Conservation (phyloP, 2,329 filamentous ascomycete species). For the Zymoseptoria brevis region DNA sequence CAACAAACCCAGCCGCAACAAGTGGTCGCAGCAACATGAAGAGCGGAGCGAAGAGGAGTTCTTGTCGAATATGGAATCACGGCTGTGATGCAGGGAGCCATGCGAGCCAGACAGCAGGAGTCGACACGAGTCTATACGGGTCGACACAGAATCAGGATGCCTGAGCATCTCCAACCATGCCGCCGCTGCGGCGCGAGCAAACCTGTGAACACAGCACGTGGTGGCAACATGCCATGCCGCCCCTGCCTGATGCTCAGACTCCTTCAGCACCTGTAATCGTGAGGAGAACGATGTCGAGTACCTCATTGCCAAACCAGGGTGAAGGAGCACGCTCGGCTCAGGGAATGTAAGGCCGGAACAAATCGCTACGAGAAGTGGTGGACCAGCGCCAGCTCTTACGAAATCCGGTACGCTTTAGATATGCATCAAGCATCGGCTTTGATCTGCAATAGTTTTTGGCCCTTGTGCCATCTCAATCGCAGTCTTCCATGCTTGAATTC, state of each 20-base stretch:
- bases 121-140: not conserved
- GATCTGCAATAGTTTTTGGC: not conserved
- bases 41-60: not conserved
- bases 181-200: not conserved
- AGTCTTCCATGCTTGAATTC: not conserved
- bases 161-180: not conserved
- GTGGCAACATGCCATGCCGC: not conserved
- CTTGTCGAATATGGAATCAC: not conserved
- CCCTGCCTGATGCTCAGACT: not conserved
- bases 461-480: not conserved
- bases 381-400: not conserved
- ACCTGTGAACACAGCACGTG: not conserved
- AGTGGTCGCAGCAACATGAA: conserved; percentile 20
- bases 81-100: not conserved
- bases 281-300: not conserved
- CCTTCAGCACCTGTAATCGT: too few relatives aligned
- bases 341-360: not conserved
- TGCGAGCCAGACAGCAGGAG: not conserved
- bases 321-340: not conserved
- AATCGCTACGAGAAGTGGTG: not conserved
- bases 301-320: not conserved
- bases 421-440: not conserved
- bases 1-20: conserved; percentile 8
- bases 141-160: not conserved
- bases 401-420: not conserved